A percentile compares a stretch with the other conserved stretches of the same genome.
Conservation (phyloP, 177 flowering plant genomes). For the Vitis hybrid region DNA sequence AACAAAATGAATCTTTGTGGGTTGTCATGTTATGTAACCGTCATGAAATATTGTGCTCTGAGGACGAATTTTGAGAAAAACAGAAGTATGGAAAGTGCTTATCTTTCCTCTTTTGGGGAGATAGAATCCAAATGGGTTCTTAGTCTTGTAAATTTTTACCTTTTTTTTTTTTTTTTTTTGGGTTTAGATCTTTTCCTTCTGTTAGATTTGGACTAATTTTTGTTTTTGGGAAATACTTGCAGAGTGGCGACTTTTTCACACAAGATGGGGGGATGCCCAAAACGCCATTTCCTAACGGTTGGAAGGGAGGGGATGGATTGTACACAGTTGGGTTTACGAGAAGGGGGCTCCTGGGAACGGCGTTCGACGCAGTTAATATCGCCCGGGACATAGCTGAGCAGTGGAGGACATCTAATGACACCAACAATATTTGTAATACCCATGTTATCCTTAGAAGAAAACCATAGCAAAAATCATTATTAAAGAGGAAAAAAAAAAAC, state of each 20-base stretch:
- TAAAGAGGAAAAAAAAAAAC: background rate
- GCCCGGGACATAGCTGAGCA: constrained; percentile 61
- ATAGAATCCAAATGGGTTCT: no score
- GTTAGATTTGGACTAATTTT: background rate
- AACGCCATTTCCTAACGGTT: constrained; percentile 75
- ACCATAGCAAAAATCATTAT: background rate
- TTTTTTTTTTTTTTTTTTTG: background rate
- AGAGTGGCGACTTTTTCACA: constrained; percentile 68
- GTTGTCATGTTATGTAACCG: constrained; percentile 24
- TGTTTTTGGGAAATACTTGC: constrained; percentile 1
- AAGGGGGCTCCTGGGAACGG: constrained; percentile 73
- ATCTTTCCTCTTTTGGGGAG: no score
- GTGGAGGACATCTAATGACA: constrained; percentile 46
- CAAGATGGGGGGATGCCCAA: constrained; percentile 77
- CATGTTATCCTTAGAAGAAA: constrained; percentile 22
- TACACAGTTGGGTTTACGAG: constrained; percentile 86
- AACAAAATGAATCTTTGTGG: background rate
- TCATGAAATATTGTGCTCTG: constrained; percentile 17
- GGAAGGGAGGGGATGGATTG: constrained; percentile 81
- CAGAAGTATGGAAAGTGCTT: no score
- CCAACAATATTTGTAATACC: constrained; percentile 15
- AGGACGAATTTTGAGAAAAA: no score
- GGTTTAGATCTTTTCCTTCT: background rate
- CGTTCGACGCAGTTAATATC: constrained; percentile 65
- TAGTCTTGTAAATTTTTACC: background rate